These are phyloP conservation scores for Trematosphaeria pertusa DNA, from an alignment of 2,329 filamentous ascomycete species.

Conservation along the genomic window DNA sequence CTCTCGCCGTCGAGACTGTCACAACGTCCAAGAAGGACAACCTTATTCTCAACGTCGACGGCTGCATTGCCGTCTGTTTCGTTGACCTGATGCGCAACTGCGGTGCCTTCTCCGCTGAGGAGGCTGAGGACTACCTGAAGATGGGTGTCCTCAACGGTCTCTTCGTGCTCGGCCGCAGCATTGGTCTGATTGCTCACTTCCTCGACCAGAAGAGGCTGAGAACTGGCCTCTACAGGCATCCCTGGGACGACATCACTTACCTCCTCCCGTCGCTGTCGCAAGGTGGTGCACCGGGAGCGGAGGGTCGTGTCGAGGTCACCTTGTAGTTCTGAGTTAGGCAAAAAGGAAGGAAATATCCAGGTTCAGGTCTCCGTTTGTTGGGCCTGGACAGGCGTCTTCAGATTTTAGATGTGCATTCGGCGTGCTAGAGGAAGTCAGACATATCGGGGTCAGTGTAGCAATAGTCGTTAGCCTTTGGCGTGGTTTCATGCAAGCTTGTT, in stretches of 20 bases:
- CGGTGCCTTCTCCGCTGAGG: conserved; percentile 93
- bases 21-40: conserved; percentile 99
- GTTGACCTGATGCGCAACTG: conserved; percentile 97
- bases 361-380: conserved; percentile 30
- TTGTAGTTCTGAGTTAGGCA: conserved; percentile 41
- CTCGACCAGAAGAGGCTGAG: conserved; percentile 99
- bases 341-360: conserved; percentile 35
- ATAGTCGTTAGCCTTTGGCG: conserved; percentile 37
- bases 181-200: conserved; percentile 99
- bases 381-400: conserved; percentile 37
- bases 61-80: conserved; percentile 98
- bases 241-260: conserved; percentile 71
- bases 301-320: conserved; percentile 52
- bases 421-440: conserved; percentile 36
- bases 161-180: conserved; percentile 95
- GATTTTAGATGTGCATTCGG: conserved; percentile 23
- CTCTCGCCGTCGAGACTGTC: conserved; percentile 95
- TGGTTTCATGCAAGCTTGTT: conserved; percentile 18
- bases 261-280: conserved; percentile 47
- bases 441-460: conserved; percentile 38
- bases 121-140: conserved; percentile 97
- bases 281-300: conserved; percentile 47
- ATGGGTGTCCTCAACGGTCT: conserved; percentile 99
- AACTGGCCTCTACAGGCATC: conserved; percentile 96
- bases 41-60: conserved; percentile 98